These are phyloP conservation scores for Elsinoe necatrix DNA, from an alignment of 2,329 filamentous ascomycete species.

Conservation along the genomic window DNA sequence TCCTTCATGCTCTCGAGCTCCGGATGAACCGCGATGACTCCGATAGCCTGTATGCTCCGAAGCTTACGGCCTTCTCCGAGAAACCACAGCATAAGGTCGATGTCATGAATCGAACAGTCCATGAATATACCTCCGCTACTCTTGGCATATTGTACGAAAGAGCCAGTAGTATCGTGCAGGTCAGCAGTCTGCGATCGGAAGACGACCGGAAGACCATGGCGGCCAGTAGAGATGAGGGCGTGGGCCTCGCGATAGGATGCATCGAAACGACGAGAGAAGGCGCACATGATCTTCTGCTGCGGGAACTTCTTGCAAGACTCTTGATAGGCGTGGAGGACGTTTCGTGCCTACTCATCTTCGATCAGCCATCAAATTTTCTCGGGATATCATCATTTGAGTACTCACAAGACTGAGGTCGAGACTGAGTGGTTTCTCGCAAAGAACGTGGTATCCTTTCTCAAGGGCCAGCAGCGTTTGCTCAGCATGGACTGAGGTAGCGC, in stretches of 20 bases:
- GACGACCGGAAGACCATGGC: constrained; percentile 35
- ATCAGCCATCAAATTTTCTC: constrained; percentile 23
- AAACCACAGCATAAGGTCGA: constrained; percentile 38
- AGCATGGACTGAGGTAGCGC: constrained; percentile 31
- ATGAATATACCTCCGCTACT: constrained; percentile 39
- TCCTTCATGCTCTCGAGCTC: constrained; percentile 34
- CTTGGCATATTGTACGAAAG: constrained; percentile 36
- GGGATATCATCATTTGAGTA: neutral
- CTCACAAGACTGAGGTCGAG: constrained; percentile 20
- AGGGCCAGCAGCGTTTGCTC: constrained; percentile 28
- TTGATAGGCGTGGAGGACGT: no score
- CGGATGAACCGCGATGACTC: constrained; percentile 28
- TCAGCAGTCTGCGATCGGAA: constrained; percentile 39
- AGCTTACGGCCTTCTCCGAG: constrained; percentile 29
- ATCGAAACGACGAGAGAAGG: constrained; percentile 40
- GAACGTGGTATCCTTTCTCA: constrained; percentile 30
- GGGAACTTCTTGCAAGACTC: constrained; percentile 17
- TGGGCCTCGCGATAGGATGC: constrained; percentile 35
- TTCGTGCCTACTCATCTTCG: no score
- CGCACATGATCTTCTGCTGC: constrained; percentile 37
- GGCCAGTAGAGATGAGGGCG: constrained; percentile 29
- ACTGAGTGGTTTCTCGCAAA: constrained; percentile 36
- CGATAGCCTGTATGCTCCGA: constrained; percentile 27
- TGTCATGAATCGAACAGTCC: constrained; percentile 38
- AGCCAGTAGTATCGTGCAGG: constrained; percentile 31